phyloP scores from a whole-genome alignment of 1,284 basidiomycete genomes.

The Mycena citricolor region DNA sequence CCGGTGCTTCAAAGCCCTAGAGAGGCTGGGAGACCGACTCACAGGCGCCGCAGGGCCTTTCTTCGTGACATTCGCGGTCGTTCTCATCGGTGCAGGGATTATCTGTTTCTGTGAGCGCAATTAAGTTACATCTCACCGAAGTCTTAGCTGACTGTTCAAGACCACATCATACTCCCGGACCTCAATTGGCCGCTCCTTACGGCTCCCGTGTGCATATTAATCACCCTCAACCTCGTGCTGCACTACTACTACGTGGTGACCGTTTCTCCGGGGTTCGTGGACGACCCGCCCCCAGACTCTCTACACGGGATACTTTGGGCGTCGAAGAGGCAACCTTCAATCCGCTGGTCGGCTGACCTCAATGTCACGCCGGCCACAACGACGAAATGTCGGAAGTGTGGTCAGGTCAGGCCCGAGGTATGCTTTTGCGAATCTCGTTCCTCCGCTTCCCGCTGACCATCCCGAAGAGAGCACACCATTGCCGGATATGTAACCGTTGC shows the following conservation, averaged over 20 bases:
- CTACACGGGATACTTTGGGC: conserved; percentile 17
- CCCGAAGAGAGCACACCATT: conserved; percentile 92
- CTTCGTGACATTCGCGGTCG: conserved; percentile 78
- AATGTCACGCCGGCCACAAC: conserved; percentile 51
- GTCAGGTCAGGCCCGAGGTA: conserved; percentile 80
- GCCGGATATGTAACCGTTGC: conserved; percentile 89
- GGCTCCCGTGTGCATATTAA: conserved; percentile 67
- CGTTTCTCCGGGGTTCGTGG: conserved; percentile 71
- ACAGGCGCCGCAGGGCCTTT: conserved; percentile 90
- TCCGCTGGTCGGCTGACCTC: conserved; percentile 40
- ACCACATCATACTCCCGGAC: conserved; percentile 68
- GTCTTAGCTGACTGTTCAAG: conserved; percentile 38
- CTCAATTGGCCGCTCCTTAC: conserved; percentile 55
- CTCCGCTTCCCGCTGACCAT: neutral
- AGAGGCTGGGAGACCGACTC: conserved; percentile 74
- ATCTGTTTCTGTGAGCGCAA: conserved; percentile 77
- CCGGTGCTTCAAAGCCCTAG: conserved; percentile 81
- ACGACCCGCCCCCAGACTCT: conserved; percentile 44
- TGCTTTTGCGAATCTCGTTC: conserved; percentile 8
- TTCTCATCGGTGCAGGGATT: conserved; percentile 68
- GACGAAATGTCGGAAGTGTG: conserved; percentile 71
- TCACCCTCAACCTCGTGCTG: conserved; percentile 74
- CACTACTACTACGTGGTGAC: conserved; percentile 88
- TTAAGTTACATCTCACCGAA: neutral
- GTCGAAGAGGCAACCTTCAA: conserved; percentile 27